Percentiles rank a stretch among this genome's conserved stretches.
Conservation (phyloP, 345 rosid species). For the Arabis alpina region DNA sequence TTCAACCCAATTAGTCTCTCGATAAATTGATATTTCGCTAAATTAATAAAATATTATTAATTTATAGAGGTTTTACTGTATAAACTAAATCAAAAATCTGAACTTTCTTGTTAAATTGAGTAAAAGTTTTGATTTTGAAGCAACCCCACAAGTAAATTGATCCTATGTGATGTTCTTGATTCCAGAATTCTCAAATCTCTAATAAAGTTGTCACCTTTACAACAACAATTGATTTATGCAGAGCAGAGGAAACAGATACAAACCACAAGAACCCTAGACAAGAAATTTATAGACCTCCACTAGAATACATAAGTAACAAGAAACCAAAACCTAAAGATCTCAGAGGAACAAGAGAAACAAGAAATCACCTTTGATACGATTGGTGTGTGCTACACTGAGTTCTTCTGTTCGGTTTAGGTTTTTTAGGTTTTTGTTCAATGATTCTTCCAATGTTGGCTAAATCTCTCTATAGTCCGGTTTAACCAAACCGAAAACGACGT, state of each 20-base stretch:
- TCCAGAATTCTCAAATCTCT: conserved; percentile 1
- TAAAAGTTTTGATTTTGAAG: conserved; percentile 13
- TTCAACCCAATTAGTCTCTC: no score
- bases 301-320: neutral
- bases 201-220: conserved; percentile 12
- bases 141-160: neutral
- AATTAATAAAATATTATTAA: no score
- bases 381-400: conserved; percentile 1
- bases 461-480: neutral
- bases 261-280: conserved; percentile 8
- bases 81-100: neutral
- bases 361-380: conserved; percentile 24
- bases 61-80: no score
- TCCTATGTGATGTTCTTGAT: neutral
- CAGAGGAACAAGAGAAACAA: neutral
- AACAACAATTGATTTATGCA: neutral
- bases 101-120: neutral
- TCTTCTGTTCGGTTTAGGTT: conserved; percentile 20
- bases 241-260: conserved; percentile 7
- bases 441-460: neutral
- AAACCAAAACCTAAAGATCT: neutral
- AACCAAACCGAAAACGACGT: conserved; percentile 1
- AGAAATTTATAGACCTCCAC: conserved; percentile 9
- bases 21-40: no score
- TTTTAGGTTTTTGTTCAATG: no score